A percentile compares a stretch with the other conserved stretches of the same genome.
phyloP scores from a whole-genome alignment of 2,329 filamentous ascomycete species.

The Blastomyces percursus region DNA sequence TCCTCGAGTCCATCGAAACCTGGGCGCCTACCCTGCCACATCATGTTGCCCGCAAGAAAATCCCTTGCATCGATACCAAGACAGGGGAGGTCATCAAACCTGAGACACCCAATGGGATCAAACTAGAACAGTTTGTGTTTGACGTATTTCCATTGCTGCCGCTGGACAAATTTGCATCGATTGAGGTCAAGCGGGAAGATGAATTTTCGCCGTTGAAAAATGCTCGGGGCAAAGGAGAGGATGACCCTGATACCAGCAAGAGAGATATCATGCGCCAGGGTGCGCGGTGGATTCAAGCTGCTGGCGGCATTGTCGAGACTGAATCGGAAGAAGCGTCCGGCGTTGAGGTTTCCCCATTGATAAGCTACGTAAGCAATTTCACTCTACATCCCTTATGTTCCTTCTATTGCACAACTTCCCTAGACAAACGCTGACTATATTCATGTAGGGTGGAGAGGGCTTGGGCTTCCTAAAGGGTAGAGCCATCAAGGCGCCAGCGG shows the following conservation, averaged over 20 bases:
- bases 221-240: slow-evolving; percentile 69
- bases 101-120: slow-evolving; percentile 92
- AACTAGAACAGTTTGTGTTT: slow-evolving; percentile 98
- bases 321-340: slow-evolving; percentile 51
- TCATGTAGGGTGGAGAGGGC: slow-evolving; percentile 48
- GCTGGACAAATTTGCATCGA: slow-evolving; percentile 81
- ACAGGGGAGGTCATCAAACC: slow-evolving; percentile 77
- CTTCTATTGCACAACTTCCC: slow-evolving; percentile 13
- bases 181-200: slow-evolving; percentile 93
- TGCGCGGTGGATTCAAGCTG: slow-evolving; percentile 69
- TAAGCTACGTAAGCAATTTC: slow-evolving; percentile 74
- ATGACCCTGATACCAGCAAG: slow-evolving; percentile 89
- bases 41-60: slow-evolving; percentile 98
- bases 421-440: slow-evolving; percentile 7
- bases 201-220: slow-evolving; percentile 99
- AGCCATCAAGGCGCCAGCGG: slow-evolving; percentile 52
- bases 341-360: slow-evolving; percentile 81
- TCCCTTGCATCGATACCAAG: slow-evolving; percentile 67
- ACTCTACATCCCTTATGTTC: background rate
- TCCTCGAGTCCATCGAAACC: slow-evolving; percentile 78
- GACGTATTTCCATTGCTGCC: slow-evolving; percentile 88
- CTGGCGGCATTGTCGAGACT: slow-evolving; percentile 62
- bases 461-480: slow-evolving; percentile 49
- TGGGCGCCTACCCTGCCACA: slow-evolving; percentile 83
- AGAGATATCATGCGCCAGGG: slow-evolving; percentile 84